A percentile compares a stretch with the other conserved stretches of the same genome.
Evolutionary conservation across 345 rosid species (phyloP).

Genomic region (Bruguiera sexangula): DNA sequence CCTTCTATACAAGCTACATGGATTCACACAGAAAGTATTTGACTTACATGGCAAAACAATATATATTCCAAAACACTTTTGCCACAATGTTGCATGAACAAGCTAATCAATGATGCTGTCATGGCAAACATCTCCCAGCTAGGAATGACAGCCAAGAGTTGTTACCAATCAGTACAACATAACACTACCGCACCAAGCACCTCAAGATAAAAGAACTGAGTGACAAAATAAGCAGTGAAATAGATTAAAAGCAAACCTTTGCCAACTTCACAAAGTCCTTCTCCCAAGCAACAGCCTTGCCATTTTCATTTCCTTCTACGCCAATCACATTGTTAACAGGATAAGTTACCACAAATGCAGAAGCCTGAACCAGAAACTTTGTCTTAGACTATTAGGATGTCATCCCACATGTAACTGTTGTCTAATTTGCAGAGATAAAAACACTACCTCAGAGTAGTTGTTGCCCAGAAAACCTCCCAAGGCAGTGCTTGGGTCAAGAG

Average conservation of each 20-base stretch:
- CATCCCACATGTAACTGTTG: not conserved
- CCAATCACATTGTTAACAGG: constrained; percentile 79
- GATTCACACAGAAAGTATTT: too few species aligned
- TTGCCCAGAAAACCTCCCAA: constrained; percentile 91
- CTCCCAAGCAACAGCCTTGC: constrained; percentile 89
- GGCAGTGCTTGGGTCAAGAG: constrained; percentile 91
- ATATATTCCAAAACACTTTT: too few species aligned
- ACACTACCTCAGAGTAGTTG: constrained; percentile 74
- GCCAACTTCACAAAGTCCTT: constrained; percentile 84
- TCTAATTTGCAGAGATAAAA: constrained; percentile 17
- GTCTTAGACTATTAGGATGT: constrained; percentile 11
- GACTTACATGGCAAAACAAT: too few species aligned
- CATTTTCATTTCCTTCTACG: constrained; percentile 61
- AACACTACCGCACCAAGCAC: too few species aligned
- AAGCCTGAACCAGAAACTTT: constrained; percentile 63
- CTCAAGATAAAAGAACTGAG: not conserved
- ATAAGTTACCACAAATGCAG: constrained; percentile 87
- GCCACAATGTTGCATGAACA: too few species aligned
- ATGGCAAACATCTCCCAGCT: too few species aligned
- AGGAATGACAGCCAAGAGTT: too few species aligned
- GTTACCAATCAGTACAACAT: too few species aligned
- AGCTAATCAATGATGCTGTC: too few species aligned
- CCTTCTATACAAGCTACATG: too few species aligned
- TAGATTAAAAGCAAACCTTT: constrained; percentile 49
- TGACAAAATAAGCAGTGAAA: not conserved